These are phyloP conservation scores for Exophiala lecanii-corni DNA, from an alignment of 2,329 filamentous ascomycete genomes.

Conservation along the genomic window DNA sequence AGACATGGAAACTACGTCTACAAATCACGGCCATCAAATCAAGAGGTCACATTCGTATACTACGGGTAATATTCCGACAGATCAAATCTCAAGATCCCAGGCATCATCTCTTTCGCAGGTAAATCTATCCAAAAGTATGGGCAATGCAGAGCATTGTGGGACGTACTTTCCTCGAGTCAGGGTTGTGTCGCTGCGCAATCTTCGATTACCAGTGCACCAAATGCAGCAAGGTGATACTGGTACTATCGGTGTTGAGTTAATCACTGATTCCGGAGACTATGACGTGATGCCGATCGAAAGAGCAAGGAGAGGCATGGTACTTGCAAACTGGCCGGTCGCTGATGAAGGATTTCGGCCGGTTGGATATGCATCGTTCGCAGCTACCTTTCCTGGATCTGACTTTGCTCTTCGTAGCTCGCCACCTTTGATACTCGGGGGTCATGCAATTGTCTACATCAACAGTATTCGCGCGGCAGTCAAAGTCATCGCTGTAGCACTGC, in stretches of 20 bases:
- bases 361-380: slow-evolving; percentile 34
- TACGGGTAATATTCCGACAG: slow-evolving; percentile 1
- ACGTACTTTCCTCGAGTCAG: slow-evolving; percentile 50
- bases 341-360: not conserved
- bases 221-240: slow-evolving; percentile 80
- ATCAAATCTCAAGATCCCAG: not conserved
- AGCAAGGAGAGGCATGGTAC: slow-evolving; percentile 28
- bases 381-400: slow-evolving; percentile 62
- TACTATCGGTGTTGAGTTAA: slow-evolving; percentile 61
- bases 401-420: slow-evolving; percentile 41
- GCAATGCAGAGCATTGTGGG: not conserved
- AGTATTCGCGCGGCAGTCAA: slow-evolving; percentile 79
- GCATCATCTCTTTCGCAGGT: slow-evolving; percentile 17
- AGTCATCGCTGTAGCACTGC: slow-evolving; percentile 54
- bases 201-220: slow-evolving; percentile 74
- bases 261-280: not conserved
- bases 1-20: slow-evolving; percentile 23
- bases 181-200: slow-evolving; percentile 80
- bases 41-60: slow-evolving; percentile 17
- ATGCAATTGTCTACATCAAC: slow-evolving; percentile 74
- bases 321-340: not conserved
- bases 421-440: slow-evolving; percentile 51
- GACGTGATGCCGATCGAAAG: slow-evolving; percentile 7
- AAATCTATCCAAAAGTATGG: not conserved
- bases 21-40: not conserved